These are phyloP conservation scores for Leptographium flavum DNA, from an alignment of 2,329 filamentous ascomycete species.

Conservation along the genomic window DNA sequence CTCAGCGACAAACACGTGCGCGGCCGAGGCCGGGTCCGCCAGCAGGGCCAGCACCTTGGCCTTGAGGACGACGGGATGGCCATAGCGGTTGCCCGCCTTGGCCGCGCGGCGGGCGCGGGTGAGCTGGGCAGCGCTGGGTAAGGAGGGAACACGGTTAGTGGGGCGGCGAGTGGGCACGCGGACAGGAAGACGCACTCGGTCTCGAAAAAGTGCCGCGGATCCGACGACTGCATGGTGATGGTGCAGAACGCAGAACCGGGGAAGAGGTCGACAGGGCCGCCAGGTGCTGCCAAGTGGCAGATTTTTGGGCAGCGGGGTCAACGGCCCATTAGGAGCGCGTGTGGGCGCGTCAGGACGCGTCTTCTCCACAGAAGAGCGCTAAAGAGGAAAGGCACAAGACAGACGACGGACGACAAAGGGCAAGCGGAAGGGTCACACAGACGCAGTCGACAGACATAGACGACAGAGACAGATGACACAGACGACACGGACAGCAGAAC, in stretches of 20 bases:
- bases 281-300: conserved; percentile 2
- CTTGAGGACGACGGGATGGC: conserved; percentile 63
- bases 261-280: background rate
- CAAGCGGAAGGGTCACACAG: too few species aligned
- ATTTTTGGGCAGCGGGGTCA: background rate
- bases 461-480: too few species aligned
- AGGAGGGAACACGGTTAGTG: too few species aligned
- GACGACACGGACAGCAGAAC: too few species aligned
- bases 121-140: conserved; percentile 35
- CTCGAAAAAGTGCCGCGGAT: conserved; percentile 81
- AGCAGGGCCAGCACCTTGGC: conserved; percentile 74
- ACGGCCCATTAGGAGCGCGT: background rate
- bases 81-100: conserved; percentile 63
- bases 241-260: background rate
- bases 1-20: conserved; percentile 64
- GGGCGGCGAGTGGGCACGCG: conserved; percentile 12
- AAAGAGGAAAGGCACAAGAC: background rate
- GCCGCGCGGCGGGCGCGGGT: conserved; percentile 47
- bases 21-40: conserved; percentile 47
- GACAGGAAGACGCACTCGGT: conserved; percentile 52
- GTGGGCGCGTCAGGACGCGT: conserved; percentile 26
- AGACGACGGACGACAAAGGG: background rate
- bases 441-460: too few species aligned
- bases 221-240: conserved; percentile 42
- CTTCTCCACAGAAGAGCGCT: conserved; percentile 11